Evolutionary conservation across 202 grass and related monocot species (phyloP), one percentile per base, ranked within the genome.

Genomic region (Panicum virgatum): DNA sequence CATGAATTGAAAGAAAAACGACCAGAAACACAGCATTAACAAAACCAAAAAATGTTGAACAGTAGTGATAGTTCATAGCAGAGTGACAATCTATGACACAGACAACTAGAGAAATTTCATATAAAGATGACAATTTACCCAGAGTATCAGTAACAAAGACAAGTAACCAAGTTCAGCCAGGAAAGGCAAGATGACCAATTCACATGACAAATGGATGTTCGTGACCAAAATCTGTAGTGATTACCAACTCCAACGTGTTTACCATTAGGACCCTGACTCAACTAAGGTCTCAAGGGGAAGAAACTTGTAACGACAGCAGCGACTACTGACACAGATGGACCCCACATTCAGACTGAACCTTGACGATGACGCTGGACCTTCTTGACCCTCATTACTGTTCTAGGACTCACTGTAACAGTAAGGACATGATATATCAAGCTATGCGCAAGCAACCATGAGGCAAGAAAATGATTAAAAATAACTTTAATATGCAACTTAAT

Each of bases 331-430:
- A 91, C 85, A 56, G 80, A 91, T 91, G 77, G 84, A 94, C 89
- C 87, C 80, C 86, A 89, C 89, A 94, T 91, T 89, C 84, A 89
- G 71, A 91, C 78, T 75, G 89, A 79, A 91, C 79, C 84, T 91
- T 89, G 92, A 94, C 87, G 92, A 91, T 23, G 87, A 91, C 82
- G 88, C 66, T 91, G 89, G 71, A 94, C 89, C 92, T 92, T 92
- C 87, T 94, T 82, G 89, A 94, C 92, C 86, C 90, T 87, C 93
- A 90, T 61, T 77, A 96, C 88, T 73, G 85, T 83, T 88, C 83
- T 97, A 93, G 77, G 90, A 93, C 93, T 97, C 93, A 93, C 93
- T 97, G 93, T 93, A 91, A 93, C 88, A 96, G 62, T 90, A 97
- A 97, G 86, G 74, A 87, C 81, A 83, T 68, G 59, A 86, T 76